Percentiles rank a stretch among this genome's conserved stretches.
These are phyloP conservation scores for Strobilomyces dryophilus DNA, from an alignment of 768 basidiomycete species.

Conservation along the genomic window DNA sequence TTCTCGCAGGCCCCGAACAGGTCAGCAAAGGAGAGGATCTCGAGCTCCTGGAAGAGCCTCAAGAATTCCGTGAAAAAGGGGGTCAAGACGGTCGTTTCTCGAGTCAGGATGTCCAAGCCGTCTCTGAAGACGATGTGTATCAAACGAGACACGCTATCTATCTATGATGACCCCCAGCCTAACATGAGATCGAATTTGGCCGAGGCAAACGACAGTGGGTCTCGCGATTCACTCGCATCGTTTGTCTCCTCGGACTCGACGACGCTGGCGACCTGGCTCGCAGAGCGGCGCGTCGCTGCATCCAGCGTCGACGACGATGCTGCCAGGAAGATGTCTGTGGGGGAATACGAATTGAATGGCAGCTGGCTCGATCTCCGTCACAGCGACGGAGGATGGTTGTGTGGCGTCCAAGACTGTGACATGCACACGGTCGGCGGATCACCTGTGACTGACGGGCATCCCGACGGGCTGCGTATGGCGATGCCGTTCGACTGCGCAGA, in stretches of 20 bases:
- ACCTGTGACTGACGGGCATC: slow-evolving; percentile 21
- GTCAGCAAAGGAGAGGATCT: slow-evolving; percentile 16
- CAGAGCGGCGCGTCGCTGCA: slow-evolving; percentile 33
- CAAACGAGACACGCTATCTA: slow-evolving; percentile 6
- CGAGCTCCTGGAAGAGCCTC: slow-evolving; percentile 32
- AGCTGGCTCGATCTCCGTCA: slow-evolving; percentile 40
- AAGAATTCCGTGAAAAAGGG: slow-evolving; percentile 27
- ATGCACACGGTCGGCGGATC: slow-evolving; percentile 33
- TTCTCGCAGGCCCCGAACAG: slow-evolving; percentile 18
- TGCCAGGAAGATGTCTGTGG: slow-evolving; percentile 37
- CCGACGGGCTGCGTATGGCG: slow-evolving; percentile 17
- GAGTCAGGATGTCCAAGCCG: slow-evolving; percentile 14
- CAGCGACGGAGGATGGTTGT: slow-evolving; percentile 23
- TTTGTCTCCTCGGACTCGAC: slow-evolving; percentile 33
- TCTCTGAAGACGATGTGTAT: slow-evolving; percentile 10
- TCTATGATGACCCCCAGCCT: slow-evolving; percentile 6
- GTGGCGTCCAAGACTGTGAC: slow-evolving; percentile 27
- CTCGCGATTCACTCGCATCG: slow-evolving; percentile 24
- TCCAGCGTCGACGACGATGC: slow-evolving; percentile 24
- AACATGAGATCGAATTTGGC: slow-evolving; percentile 2
- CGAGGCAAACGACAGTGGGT: slow-evolving; percentile 10
- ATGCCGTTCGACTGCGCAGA: slow-evolving; percentile 26
- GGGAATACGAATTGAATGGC: slow-evolving; percentile 45
- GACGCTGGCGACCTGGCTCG: slow-evolving; percentile 36
- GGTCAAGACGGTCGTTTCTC: slow-evolving; percentile 21